Conservation (phyloP, 208 protist genomes). For the Entamoeba moshkovskii region DNA sequence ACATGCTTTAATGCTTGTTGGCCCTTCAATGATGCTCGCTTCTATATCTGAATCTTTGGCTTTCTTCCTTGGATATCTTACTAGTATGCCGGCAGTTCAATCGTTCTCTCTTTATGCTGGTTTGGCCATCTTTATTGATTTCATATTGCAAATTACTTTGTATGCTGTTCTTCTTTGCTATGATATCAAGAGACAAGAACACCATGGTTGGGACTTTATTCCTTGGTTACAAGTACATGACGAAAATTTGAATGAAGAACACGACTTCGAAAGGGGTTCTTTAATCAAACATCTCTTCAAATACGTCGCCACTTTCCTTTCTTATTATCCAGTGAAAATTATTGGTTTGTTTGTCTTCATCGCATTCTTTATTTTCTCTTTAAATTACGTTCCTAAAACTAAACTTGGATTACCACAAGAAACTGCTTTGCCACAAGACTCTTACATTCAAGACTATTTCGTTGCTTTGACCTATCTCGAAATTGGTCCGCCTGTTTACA, state of each 20-base stretch:
- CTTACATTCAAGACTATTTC: too few relatives aligned
- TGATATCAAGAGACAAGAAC: slow-evolving; percentile 25
- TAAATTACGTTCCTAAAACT: too few relatives aligned
- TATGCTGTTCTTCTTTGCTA: slow-evolving; percentile 39
- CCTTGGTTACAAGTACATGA: slow-evolving; percentile 28
- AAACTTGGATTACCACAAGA: too few relatives aligned
- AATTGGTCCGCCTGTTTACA: too few relatives aligned
- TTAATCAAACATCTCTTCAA: neutral
- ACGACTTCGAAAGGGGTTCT: neutral
- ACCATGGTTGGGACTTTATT: slow-evolving; percentile 27
- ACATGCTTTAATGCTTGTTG: slow-evolving; percentile 28
- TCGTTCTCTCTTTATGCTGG: slow-evolving; percentile 44
- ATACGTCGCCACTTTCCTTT: too few relatives aligned
- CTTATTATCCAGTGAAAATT: too few relatives aligned
- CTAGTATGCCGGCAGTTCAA: slow-evolving; percentile 46
- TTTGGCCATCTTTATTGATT: slow-evolving; percentile 43
- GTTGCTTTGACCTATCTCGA: too few relatives aligned
- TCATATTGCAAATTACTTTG: slow-evolving; percentile 41
- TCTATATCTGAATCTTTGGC: slow-evolving; percentile 37
- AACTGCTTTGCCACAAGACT: too few relatives aligned
- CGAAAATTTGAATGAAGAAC: too few relatives aligned
- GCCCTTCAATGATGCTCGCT: slow-evolving; percentile 41
- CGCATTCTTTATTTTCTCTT: too few relatives aligned
- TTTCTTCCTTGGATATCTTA: slow-evolving; percentile 42
- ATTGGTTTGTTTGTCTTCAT: too few relatives aligned